Evolutionary conservation across 2,329 filamentous ascomycete genomes (phyloP), one percentile per base, ranked within the genome.

Genomic region (Penicillium sp.): DNA sequence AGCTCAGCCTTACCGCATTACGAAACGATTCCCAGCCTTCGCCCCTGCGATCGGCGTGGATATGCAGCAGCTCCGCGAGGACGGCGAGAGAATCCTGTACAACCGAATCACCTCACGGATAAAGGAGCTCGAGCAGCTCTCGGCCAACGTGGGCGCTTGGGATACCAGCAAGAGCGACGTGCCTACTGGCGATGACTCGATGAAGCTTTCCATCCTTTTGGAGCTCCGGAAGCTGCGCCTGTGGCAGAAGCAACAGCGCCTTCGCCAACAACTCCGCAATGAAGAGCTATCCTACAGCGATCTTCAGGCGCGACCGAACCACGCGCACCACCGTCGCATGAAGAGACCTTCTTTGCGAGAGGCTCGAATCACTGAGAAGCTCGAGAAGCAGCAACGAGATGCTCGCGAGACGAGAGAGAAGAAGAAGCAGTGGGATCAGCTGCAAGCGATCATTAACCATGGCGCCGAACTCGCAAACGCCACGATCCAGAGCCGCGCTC

Each of bases 371-470:
- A 98, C 93, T 0, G 93, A 98, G 80, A 98, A 96, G 73, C 83
- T 98, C 1, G 93, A 98, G 81, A 97, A 97, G 75, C 91, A 98
- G 70, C 93, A 98, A 69, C 89, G 93, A 49, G 92, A 97, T 70
- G 92, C 91, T 37, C 88, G 93, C 50, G 92, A 97, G 75, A 89
- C 88, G 58, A 88, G 95, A 55, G 93, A 98, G 75, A 95, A 95
- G 83, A 93, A 95, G 83, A 95, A 95, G 75, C 92, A 97, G 66
- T 82, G 81, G 53, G 92, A 97, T 68, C 95, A 95, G 72, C 80
- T 98, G 50, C 84, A 89, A 56, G 87, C 91, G 31, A 89, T 98
- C 45, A 80, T 89, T 59, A 85, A 83, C 58, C 92, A 96, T 69
- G 83, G 87, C 49, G 79, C 82, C 42, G 90, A 95, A 60, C 83